Evolutionary conservation across 2,329 filamentous ascomycete genomes (phyloP).

Genomic region (Ophiostoma angusticollis): DNA sequence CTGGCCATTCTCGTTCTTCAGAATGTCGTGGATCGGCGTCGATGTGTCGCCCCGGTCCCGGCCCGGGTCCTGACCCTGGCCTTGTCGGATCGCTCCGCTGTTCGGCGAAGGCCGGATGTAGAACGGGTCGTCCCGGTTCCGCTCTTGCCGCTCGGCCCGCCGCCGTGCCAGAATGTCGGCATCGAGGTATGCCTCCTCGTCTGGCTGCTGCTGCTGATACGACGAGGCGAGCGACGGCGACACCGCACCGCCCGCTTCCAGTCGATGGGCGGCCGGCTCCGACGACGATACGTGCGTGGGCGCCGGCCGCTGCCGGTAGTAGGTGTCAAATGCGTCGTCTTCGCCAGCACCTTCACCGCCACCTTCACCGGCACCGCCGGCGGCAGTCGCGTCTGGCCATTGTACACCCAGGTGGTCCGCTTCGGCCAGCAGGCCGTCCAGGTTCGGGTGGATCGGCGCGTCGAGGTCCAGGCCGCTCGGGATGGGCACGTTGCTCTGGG

Average conservation of each 20-base stretch:
- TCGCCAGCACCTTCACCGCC: no score
- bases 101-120: slow-evolving; percentile 52
- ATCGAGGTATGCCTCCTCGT: slow-evolving; percentile 55
- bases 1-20: slow-evolving; percentile 58
- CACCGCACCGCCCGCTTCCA: slow-evolving; percentile 34
- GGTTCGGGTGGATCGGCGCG: slow-evolving; percentile 64
- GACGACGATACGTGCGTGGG: slow-evolving; percentile 37
- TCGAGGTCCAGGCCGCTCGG: slow-evolving; percentile 68
- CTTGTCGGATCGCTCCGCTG: no score
- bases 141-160: slow-evolving; percentile 63
- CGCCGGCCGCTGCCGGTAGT: slow-evolving; percentile 46
- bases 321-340: slow-evolving; percentile 53
- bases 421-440: slow-evolving; percentile 53
- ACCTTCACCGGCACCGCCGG: no score
- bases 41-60: slow-evolving; percentile 44
- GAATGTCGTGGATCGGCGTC: slow-evolving; percentile 68
- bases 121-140: slow-evolving; percentile 87
- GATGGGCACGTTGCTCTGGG: slow-evolving; percentile 74
- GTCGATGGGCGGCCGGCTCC: slow-evolving; percentile 42
- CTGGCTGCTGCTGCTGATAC: slow-evolving; percentile 17
- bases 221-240: slow-evolving; percentile 12
- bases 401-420: slow-evolving; percentile 37
- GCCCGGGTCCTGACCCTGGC: no score
- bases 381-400: slow-evolving; percentile 19
- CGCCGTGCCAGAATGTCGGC: slow-evolving; percentile 61